These are phyloP conservation scores for Withania somnifera DNA, from an alignment of 305 asterid genomes.

Conservation along the genomic window DNA sequence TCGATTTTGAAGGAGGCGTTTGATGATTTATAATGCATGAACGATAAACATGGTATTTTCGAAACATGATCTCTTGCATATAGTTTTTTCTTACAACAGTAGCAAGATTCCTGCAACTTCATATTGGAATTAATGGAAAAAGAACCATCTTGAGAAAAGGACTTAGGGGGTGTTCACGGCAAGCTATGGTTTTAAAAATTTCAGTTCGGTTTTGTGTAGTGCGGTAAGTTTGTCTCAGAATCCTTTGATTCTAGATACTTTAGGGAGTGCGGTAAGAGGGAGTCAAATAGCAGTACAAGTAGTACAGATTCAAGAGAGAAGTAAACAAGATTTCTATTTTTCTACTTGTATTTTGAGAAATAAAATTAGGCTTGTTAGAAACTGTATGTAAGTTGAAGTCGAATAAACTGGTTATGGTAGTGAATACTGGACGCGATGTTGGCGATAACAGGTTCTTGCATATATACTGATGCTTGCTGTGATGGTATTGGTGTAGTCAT, in stretches of 20 bases:
- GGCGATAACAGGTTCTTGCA: not conserved
- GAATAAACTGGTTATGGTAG: conserved; percentile 3
- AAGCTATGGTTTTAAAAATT: too few species aligned
- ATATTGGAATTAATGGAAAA: too few species aligned
- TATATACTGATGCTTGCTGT: not conserved
- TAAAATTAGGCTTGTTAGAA: not conserved
- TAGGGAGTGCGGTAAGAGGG: not conserved
- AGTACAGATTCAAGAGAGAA: conserved; percentile 10
- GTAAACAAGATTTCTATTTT: not conserved
- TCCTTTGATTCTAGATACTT: not conserved
- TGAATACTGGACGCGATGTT: not conserved
- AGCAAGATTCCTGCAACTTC: too few species aligned
- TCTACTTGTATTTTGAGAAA: not conserved
- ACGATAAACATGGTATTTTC: too few species aligned
- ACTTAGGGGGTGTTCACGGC: too few species aligned
- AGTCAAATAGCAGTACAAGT: conserved; percentile 8
- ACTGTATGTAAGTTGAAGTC: too few species aligned
- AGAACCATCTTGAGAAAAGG: too few species aligned
- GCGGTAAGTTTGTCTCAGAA: not conserved
- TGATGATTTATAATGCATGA: too few species aligned
- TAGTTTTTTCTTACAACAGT: too few species aligned
- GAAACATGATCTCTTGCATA: too few species aligned
- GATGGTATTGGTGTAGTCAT: not conserved
- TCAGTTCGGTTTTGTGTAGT: too few species aligned
- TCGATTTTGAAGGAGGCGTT: too few species aligned